Evolutionary conservation across 148 eudicot genomes (phyloP).

Genomic region (Chenopodium quinoa): DNA sequence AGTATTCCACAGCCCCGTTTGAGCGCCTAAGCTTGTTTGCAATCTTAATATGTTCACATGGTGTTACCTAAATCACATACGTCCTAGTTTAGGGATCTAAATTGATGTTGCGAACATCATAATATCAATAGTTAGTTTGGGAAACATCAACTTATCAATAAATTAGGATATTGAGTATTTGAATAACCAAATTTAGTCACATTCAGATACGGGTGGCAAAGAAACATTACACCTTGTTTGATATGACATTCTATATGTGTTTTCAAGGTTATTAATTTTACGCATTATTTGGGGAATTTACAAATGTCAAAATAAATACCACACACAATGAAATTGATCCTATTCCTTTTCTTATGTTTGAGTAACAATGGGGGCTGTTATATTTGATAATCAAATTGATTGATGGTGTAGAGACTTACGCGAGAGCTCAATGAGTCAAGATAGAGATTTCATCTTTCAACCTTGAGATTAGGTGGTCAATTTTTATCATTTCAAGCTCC

Average conservation of each 20-base stretch:
- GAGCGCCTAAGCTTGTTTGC: slow-evolving; percentile 5
- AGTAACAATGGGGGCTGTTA: neutral
- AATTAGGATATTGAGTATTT: neutral
- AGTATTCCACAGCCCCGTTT: slow-evolving; percentile 3
- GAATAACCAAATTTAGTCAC: neutral
- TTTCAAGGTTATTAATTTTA: neutral
- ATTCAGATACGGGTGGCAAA: neutral
- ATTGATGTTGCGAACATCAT: neutral
- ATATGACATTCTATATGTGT: neutral
- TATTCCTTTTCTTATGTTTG: neutral
- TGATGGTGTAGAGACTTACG: neutral
- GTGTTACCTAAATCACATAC: neutral
- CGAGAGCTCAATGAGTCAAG: neutral
- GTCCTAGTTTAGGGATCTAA: neutral
- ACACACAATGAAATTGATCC: neutral
- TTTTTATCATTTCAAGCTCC: neutral
- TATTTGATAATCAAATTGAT: neutral
- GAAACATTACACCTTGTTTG: neutral
- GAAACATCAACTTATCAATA: neutral
- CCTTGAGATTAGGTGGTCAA: neutral
- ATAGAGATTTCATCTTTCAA: neutral
- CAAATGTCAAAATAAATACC: neutral
- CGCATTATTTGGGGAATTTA: neutral
- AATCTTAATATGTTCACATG: neutral
- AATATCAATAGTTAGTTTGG: neutral